Percentiles rank a stretch among this genome's conserved stretches.
Conservation (phyloP, 441 rosid species). For the Jatropha multifida region DNA sequence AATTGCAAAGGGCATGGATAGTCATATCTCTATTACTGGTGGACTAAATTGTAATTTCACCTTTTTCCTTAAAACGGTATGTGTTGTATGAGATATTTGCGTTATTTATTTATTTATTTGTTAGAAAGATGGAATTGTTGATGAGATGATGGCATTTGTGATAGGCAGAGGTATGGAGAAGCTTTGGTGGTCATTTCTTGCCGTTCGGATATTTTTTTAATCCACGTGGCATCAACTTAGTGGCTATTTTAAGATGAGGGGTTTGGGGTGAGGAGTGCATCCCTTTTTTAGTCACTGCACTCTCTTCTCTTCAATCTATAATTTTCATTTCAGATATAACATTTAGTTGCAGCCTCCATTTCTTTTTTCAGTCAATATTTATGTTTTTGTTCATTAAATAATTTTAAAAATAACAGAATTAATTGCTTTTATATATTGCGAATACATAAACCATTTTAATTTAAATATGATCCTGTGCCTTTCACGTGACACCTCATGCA, state of each 20-base stretch:
- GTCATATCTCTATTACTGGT: not conserved
- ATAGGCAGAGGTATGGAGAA: conserved; percentile 45
- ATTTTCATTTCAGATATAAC: too few relatives aligned
- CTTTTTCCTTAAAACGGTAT: too few relatives aligned
- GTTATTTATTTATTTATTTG: not conserved
- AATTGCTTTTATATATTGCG: too few relatives aligned
- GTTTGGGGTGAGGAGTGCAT: conserved; percentile 46
- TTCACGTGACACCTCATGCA: too few relatives aligned
- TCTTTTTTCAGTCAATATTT: too few relatives aligned
- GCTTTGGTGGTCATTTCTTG: conserved; percentile 46
- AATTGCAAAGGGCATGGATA: conserved; percentile 18
- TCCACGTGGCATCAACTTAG: conserved; percentile 48
- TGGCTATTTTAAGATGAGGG: conserved; percentile 55
- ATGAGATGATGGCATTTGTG: conserved; percentile 48
- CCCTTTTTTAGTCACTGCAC: not conserved
- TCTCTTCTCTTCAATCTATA: too few relatives aligned
- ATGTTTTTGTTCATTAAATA: too few relatives aligned
- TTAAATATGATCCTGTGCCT: too few relatives aligned
- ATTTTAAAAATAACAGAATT: too few relatives aligned
- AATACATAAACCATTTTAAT: too few relatives aligned
- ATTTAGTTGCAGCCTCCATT: too few relatives aligned
- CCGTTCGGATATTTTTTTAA: conserved; percentile 44
- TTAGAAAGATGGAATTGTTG: conserved; percentile 38
- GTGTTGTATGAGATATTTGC: not conserved
- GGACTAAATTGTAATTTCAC: conserved; percentile 23